Conservation (phyloP, 148 eudicot species). For the Rhododendron ferrugineum region DNA sequence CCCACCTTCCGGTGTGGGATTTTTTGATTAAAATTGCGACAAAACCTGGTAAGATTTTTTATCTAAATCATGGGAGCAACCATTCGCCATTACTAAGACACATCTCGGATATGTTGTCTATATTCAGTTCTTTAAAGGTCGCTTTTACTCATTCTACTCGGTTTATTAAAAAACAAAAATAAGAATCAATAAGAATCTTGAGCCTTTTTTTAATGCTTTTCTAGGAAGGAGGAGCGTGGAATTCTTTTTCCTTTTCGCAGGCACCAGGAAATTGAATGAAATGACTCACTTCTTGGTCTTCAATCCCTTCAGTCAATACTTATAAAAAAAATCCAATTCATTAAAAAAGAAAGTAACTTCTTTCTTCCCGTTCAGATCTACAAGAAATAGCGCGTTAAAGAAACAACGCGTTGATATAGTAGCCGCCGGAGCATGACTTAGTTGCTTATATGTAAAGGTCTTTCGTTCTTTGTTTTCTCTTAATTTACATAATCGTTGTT, state of each 20-base stretch:
- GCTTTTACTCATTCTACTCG: too few species aligned
- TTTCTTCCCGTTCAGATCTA: not conserved
- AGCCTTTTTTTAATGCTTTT: not conserved
- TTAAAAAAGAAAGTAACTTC: not conserved
- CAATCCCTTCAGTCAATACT: not conserved
- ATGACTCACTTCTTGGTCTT: not conserved
- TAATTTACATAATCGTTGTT: not conserved
- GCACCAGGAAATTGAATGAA: not conserved
- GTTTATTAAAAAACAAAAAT: too few species aligned
- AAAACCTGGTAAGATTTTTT: too few species aligned
- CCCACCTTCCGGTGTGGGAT: not conserved
- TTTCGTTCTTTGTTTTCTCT: not conserved
- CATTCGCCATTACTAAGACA: too few species aligned
- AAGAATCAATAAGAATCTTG: not conserved
- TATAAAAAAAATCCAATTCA: not conserved
- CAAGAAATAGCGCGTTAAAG: not conserved
- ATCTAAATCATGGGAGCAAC: not conserved
- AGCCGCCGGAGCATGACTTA: not conserved
- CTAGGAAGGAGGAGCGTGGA: not conserved
- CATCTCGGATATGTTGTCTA: too few species aligned
- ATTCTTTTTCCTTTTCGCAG: not conserved
- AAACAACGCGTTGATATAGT: too few species aligned
- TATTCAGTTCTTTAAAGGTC: too few species aligned
- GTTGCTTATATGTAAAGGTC: not conserved
- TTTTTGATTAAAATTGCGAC: too few species aligned